Percentiles rank a stretch among this genome's conserved stretches.
These are phyloP conservation scores for Paraurostyla sp. DNA, from an alignment of 73 alveolate species.

Conservation along the genomic window DNA sequence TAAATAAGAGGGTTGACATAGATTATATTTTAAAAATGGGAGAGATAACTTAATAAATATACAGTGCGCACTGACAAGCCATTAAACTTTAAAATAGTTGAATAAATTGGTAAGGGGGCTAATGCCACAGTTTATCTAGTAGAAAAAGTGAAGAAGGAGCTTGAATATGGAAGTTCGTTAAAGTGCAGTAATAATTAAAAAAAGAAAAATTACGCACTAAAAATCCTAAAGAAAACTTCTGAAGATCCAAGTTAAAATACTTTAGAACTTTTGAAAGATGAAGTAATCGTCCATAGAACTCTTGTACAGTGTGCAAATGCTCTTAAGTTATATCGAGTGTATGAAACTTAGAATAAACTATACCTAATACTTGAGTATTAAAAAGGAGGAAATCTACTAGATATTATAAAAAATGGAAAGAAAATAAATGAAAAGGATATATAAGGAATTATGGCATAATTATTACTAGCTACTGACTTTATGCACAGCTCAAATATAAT, in stretches of 20 bases:
- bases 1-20: too few species aligned
- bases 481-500: conserved; percentile 47
- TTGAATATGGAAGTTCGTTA: neutral
- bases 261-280: neutral
- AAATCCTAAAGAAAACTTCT: too few species aligned
- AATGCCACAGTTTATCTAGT: neutral
- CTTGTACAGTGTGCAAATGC: neutral
- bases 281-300: neutral
- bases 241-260: too few species aligned
- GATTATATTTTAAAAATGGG: neutral
- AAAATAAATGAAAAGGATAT: conserved; percentile 1
- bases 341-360: neutral
- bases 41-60: neutral
- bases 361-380: neutral
- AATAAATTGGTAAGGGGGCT: neutral
- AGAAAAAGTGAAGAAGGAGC: neutral
- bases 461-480: conserved; percentile 42
- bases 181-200: neutral
- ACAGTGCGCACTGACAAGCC: neutral
- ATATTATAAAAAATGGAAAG: neutral
- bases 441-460: neutral
- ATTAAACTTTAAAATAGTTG: neutral
- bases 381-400: neutral
- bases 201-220: neutral
- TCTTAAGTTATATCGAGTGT: neutral